These are phyloP conservation scores for Rhynchosporium graminicola DNA, from an alignment of 2,329 filamentous ascomycete species.

Conservation along the genomic window DNA sequence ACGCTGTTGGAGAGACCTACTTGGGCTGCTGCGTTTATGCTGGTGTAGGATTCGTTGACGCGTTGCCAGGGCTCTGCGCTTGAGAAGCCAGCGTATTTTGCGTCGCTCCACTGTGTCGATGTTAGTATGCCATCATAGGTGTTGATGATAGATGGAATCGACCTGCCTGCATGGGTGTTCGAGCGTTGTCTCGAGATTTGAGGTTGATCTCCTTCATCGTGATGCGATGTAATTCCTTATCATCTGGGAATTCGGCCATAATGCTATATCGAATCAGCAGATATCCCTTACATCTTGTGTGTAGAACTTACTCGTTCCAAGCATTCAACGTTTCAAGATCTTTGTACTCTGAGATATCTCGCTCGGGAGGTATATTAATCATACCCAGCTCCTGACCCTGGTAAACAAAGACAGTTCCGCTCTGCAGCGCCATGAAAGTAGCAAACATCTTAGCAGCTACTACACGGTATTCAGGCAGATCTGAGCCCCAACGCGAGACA, in stretches of 20 bases:
- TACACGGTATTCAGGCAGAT: constrained; percentile 45
- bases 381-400: constrained; percentile 63
- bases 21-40: constrained; percentile 64
- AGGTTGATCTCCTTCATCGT: constrained; percentile 53
- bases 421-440: constrained; percentile 50
- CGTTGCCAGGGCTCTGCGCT: constrained; percentile 66
- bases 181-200: constrained; percentile 67
- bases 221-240: constrained; percentile 44
- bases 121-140: background rate
- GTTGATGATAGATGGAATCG: background rate
- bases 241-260: constrained; percentile 39
- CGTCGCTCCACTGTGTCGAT: constrained; percentile 57
- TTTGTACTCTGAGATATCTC: constrained; percentile 66
- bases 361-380: constrained; percentile 56
- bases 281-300: constrained; percentile 5
- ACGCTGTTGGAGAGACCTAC: constrained; percentile 50
- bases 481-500: constrained; percentile 50
- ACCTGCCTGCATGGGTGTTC: constrained; percentile 60
- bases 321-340: constrained; percentile 62
- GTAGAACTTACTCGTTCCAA: constrained; percentile 43
- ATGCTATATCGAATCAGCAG: constrained; percentile 35
- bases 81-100: constrained; percentile 65
- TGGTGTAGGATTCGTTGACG: constrained; percentile 61
- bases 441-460: constrained; percentile 56
- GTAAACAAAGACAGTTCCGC: constrained; percentile 59